These are phyloP conservation scores for Phytophthora cactorum DNA, from an alignment of 352 stramenopile species.

Conservation along the genomic window DNA sequence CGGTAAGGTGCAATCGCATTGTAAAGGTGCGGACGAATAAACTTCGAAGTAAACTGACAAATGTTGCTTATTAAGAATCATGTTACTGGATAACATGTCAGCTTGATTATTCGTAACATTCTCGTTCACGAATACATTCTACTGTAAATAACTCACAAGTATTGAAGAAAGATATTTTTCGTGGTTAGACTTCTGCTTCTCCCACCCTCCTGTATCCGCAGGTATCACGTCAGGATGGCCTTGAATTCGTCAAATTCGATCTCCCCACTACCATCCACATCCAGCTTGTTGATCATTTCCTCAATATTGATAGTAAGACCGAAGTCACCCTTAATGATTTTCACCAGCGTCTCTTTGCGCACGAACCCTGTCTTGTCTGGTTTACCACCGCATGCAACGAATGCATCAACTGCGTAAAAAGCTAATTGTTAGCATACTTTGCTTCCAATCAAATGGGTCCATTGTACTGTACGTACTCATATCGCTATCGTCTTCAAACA, in stretches of 20 bases:
- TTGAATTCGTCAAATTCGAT: slow-evolving; percentile 98
- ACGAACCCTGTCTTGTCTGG: slow-evolving; percentile 94
- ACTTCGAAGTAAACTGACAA: no score
- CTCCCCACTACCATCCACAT: slow-evolving; percentile 94
- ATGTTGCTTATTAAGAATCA: no score
- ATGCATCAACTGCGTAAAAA: slow-evolving; percentile 89
- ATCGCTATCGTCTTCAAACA: slow-evolving; percentile 97
- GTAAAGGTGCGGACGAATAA: no score
- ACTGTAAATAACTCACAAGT: no score
- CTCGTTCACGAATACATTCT: no score
- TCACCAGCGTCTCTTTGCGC: slow-evolving; percentile 87
- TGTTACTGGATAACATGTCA: no score
- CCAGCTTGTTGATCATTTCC: slow-evolving; percentile 97
- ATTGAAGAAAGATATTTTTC: not conserved
- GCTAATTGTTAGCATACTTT: not conserved
- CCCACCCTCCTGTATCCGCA: not conserved
- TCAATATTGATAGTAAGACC: slow-evolving; percentile 97
- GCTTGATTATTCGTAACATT: no score
- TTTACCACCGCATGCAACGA: slow-evolving; percentile 96
- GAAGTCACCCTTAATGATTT: slow-evolving; percentile 97
- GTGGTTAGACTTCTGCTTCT: not conserved
- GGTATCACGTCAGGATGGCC: slow-evolving; percentile 78
- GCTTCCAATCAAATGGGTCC: not conserved
- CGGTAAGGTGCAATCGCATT: not conserved
- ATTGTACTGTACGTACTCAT: slow-evolving; percentile 80